Percentiles rank a stretch among this genome's conserved stretches.
These are phyloP conservation scores for Xerocomus spinulosus DNA, from an alignment of 768 basidiomycete species.

Conservation along the genomic window DNA sequence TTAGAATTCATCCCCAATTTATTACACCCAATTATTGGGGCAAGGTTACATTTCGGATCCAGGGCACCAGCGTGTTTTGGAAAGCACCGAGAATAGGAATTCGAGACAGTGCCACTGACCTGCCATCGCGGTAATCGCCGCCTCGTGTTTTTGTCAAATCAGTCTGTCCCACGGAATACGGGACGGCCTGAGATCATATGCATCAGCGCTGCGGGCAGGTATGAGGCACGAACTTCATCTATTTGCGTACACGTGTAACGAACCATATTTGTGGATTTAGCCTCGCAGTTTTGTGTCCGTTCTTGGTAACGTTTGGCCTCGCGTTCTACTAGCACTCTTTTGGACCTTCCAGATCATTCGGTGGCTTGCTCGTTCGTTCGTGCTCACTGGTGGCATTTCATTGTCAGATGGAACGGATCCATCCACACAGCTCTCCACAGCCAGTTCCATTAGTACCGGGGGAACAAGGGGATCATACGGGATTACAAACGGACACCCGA, in stretches of 20 bases:
- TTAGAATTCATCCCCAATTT: background rate
- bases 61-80: constrained; percentile 9
- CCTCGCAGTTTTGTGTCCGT: constrained; percentile 5
- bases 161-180: constrained; percentile 14
- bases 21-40: background rate
- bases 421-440: constrained; percentile 12
- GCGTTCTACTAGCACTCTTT: background rate
- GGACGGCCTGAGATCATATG: constrained; percentile 10
- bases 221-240: constrained; percentile 17
- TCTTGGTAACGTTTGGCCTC: no score
- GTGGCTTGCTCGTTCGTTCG: background rate
- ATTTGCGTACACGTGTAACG: constrained; percentile 19
- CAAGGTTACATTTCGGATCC: constrained; percentile 13
- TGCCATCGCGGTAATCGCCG: constrained; percentile 7
- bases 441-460: constrained; percentile 11
- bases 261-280: constrained; percentile 11
- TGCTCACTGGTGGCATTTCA: constrained; percentile 1
- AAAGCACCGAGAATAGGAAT: constrained; percentile 6
- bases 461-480: constrained; percentile 20
- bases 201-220: constrained; percentile 11
- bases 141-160: constrained; percentile 29
- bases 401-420: constrained; percentile 8
- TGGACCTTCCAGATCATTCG: background rate
- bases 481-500: constrained; percentile 12
- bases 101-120: constrained; percentile 8